A percentile compares a stretch with the other conserved stretches of the same genome.
Conservation (phyloP, 1,284 basidiomycete genomes). For the Pseudozyma hubeiensis region DNA sequence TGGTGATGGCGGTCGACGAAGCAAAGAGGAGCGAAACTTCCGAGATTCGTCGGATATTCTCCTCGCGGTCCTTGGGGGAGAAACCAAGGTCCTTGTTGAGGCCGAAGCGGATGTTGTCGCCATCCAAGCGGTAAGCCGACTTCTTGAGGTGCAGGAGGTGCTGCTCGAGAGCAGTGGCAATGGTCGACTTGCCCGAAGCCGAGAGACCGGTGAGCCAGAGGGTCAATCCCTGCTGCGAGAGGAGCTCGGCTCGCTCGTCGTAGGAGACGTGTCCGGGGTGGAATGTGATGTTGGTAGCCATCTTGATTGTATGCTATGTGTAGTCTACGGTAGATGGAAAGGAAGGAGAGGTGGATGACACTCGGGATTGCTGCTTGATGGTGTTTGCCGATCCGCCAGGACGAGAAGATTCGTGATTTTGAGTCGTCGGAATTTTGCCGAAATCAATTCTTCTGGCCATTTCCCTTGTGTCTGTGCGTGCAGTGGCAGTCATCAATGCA, state of each 20-base stretch:
- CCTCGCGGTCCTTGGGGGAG: constrained; percentile 90
- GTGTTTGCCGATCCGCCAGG: constrained; percentile 5
- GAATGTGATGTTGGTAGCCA: constrained; percentile 89
- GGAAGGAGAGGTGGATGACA: neutral
- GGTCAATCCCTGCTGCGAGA: constrained; percentile 52
- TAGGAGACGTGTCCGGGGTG: constrained; percentile 74
- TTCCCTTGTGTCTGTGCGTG: constrained; percentile 20
- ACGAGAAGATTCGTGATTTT: neutral
- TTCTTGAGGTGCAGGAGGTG: constrained; percentile 88
- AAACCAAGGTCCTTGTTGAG: constrained; percentile 99
- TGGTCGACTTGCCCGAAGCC: constrained; percentile 80
- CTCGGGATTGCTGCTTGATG: neutral
- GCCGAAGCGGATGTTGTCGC: constrained; percentile 96
- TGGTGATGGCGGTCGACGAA: constrained; percentile 83
- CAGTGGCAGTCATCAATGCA: constrained; percentile 2
- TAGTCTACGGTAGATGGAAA: neutral
- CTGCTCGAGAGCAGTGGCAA: constrained; percentile 96
- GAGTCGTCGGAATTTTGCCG: constrained; percentile 1
- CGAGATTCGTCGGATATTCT: constrained; percentile 97
- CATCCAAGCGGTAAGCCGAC: constrained; percentile 91
- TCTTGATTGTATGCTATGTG: constrained; percentile 62
- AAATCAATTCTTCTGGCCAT: constrained; percentile 12
- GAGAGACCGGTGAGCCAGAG: constrained; percentile 63
- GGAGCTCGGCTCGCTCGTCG: constrained; percentile 59
- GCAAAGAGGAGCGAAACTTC: constrained; percentile 97